phyloP scores from a whole-genome alignment of 2,329 filamentous ascomycete species.

The Fusarium nodosum region DNA sequence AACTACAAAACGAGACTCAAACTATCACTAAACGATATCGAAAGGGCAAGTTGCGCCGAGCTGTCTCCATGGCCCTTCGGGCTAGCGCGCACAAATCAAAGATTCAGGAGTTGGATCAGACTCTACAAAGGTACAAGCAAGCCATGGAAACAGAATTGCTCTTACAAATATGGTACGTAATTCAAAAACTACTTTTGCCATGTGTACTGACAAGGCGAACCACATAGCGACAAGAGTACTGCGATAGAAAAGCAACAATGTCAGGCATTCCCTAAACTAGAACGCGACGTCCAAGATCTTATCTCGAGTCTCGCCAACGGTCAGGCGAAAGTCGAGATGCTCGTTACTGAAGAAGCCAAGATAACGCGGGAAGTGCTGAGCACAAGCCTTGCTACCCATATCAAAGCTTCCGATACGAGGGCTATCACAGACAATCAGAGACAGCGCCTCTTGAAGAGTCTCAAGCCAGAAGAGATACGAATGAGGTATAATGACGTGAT shows the following conservation, averaged over 20 bases:
- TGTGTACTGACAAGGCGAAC: rapidly evolving
- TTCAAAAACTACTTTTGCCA: too few species aligned
- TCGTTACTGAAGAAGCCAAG: neutral
- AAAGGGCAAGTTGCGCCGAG: neutral
- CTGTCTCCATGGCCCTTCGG: neutral
- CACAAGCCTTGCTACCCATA: neutral
- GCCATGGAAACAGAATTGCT: neutral
- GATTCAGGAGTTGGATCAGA: rapidly evolving
- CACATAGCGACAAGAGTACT: rapidly evolving
- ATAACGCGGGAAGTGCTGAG: neutral
- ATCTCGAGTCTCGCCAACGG: neutral
- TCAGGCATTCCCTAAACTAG: neutral
- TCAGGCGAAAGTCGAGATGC: rapidly evolving
- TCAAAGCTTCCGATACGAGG: rapidly evolving
- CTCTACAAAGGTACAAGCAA: rapidly evolving
- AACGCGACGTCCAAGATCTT: neutral
- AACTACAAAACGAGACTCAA: neutral
- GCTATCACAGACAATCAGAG: neutral
- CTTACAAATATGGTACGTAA: neutral
- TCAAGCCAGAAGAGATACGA: neutral
- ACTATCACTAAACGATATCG: neutral
- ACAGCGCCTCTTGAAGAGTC: neutral
- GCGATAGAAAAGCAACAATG: neutral
- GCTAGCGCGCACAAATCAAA: rapidly evolving
- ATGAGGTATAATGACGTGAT: neutral